phyloP scores from a whole-genome alignment of 192 early-diverging fungal genomes.

The Coemansia sp. region DNA sequence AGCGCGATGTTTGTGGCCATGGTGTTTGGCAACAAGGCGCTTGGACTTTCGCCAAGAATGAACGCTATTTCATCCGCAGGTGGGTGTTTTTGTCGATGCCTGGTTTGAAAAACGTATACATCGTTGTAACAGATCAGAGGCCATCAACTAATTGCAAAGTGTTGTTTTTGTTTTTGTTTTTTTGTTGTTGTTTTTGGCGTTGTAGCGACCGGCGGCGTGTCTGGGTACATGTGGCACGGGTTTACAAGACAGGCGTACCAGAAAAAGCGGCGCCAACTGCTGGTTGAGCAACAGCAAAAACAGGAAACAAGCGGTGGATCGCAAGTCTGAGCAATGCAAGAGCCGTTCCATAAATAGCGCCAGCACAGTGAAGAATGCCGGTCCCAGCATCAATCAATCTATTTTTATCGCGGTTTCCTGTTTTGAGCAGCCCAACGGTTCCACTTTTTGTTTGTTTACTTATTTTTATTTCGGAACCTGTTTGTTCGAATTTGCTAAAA shows the following conservation, averaged over 20 bases:
- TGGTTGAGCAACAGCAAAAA: slow-evolving; percentile 10
- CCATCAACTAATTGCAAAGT: background rate
- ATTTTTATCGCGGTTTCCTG: slow-evolving; percentile 2
- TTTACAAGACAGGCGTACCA: slow-evolving; percentile 54
- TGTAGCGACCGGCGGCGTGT: slow-evolving; percentile 50
- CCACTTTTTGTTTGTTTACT: background rate
- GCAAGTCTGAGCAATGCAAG: background rate
- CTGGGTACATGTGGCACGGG: slow-evolving; percentile 56
- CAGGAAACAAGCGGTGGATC: background rate
- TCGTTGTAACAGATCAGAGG: background rate
- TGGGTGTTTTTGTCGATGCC: slow-evolving; percentile 15
- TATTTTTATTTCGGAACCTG: too few species aligned
- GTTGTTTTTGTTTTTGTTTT: too few species aligned
- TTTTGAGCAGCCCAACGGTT: background rate
- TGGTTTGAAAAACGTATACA: background rate
- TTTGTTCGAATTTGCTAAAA: background rate
- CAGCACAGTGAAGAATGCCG: background rate
- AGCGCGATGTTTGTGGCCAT: slow-evolving; percentile 47
- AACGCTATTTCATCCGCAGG: slow-evolving; percentile 40
- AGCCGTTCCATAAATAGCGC: background rate
- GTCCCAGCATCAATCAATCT: background rate
- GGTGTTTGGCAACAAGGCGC: slow-evolving; percentile 40
- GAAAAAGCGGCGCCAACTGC: slow-evolving; percentile 41
- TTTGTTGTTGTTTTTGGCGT: background rate
- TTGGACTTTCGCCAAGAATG: slow-evolving; percentile 29